Evolutionary conservation across 257 asterid species (phyloP).

Genomic region (Solanum habrochaites): DNA sequence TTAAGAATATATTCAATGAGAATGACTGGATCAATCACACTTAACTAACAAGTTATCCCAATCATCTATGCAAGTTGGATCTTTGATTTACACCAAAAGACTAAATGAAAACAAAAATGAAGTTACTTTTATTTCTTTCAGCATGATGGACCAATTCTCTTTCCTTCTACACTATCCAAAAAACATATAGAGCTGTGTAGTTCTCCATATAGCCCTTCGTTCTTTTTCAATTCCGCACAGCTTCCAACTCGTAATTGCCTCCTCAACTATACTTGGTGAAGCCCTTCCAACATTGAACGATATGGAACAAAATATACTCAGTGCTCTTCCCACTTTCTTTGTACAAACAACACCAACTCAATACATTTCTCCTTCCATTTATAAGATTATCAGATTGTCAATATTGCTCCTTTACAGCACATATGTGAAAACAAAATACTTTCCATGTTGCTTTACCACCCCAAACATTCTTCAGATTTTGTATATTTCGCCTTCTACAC

Average conservation of each 20-base stretch:
- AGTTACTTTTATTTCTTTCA: not conserved
- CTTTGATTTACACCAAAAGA: not conserved
- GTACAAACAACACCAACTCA: not conserved
- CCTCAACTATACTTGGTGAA: not conserved
- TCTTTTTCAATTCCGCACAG: not conserved
- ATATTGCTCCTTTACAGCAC: not conserved
- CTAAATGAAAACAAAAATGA: not conserved
- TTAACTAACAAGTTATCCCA: not conserved
- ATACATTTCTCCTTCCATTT: not conserved
- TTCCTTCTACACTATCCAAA: not conserved
- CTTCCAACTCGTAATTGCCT: not conserved
- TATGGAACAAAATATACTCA: not conserved
- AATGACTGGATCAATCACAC: not conserved
- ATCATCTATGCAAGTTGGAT: not conserved
- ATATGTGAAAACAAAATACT: not conserved
- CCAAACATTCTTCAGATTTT: not conserved
- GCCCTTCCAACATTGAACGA: not conserved
- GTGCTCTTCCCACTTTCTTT: not conserved
- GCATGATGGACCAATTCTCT: not conserved
- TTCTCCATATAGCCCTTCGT: not conserved
- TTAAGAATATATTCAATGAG: not conserved
- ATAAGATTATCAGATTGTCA: not conserved
- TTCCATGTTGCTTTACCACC: not conserved
- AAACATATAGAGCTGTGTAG: not conserved
- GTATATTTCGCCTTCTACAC: not conserved